Evolutionary conservation across 306 rosid species (phyloP), one percentile per base, ranked within the genome.

Genomic region (Nissolia schottii): DNA sequence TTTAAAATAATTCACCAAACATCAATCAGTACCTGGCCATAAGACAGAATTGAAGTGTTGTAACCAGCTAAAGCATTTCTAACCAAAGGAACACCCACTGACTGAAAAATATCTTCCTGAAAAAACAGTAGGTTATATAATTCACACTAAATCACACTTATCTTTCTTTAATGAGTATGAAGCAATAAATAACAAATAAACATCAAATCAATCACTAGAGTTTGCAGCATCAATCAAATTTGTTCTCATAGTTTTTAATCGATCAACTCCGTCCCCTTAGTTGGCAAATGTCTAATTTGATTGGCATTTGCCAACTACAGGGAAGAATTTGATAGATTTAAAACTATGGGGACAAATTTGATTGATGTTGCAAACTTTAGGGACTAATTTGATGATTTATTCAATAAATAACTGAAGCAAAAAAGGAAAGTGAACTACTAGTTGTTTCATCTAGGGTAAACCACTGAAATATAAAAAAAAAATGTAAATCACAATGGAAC

Each of bases 11-110:
- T 48, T 16, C n/a, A 28, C 6, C 29, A 77, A 28, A 70, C 31
- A 70, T 69, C 40, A 23, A 51, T 22, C 3, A 27, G 23, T 94
- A 91, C 99, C 99, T 91, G 97, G 67, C 99, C 97, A 78, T 82
- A 94, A 3, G 99, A 86, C 77, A 94, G 28, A 67, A 94, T 73
- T 7, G 96, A 85, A 81, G 97, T 84, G 75, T 94, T 91, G 85
- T 87, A 91, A 73, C 99, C 99, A 31, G 91, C 96, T 61, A 94
- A 81, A 22, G 99, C 92, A 89, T 85, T 82, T 75, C 70, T 85
- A 77, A 94, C 99, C 85, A 91, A 71, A 5, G 97, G 96, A 14
- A 85, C 80, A 5, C 97, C 97, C 24, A 94, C 84, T 60, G 80
- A 80, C 76, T 69, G 86, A 76, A 94, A 94, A 50, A 94, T 75